Base-by-base conservation (phyloP, 768 basidiomycete genomes). In the Serendipita indica region DNA sequence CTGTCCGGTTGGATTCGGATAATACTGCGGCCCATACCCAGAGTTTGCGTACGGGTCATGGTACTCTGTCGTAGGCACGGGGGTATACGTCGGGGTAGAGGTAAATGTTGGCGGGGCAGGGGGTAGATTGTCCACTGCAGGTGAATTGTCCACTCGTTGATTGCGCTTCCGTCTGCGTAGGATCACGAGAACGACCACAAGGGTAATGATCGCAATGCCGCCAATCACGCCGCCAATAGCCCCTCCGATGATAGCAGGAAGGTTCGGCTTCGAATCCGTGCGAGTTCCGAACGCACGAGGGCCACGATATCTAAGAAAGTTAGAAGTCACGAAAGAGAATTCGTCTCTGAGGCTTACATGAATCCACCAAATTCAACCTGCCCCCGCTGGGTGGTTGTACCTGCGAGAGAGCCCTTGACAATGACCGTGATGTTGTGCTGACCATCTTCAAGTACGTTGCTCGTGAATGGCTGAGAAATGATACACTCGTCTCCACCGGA, bases 281-380 rank as follows among this genome's bases (percentile, higher is more conserved):
- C 30, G n/a, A n/a, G 49, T 54, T 30, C 49, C 49, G 30, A 54
- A 54, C 16, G 49, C 49, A n/a, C 30, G 49, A 10, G 49, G 49
- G 7, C 49, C 49, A 18, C 49, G 49, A 27, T 54, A 54, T 54
- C 49, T 54, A n/a, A 25, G 16, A 30, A 10, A 54, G 49, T 6
- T 33, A 13, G 10, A 27, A 20, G 49, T 20, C 20, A 54, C 10
- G 20, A 54, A 10, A 27, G 10, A 10, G 22, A 16, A 6, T 7
- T 10, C 10, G 10, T 20, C 7, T 20, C 4, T 10, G 49, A 22
- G 7, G n/a, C 49, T 25, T 30, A 54, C 49, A 32, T 54, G n/a
- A 54, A 54, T 7, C 49, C 49, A 10, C 49, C 30, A 30, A 54
- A 54, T 33, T 54, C 49, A 10, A 54, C 49, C 20, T 18, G 4